Evolutionary conservation across 2,329 filamentous ascomycete species (phyloP).

Genomic region (Malbranchea cinnamomea): DNA sequence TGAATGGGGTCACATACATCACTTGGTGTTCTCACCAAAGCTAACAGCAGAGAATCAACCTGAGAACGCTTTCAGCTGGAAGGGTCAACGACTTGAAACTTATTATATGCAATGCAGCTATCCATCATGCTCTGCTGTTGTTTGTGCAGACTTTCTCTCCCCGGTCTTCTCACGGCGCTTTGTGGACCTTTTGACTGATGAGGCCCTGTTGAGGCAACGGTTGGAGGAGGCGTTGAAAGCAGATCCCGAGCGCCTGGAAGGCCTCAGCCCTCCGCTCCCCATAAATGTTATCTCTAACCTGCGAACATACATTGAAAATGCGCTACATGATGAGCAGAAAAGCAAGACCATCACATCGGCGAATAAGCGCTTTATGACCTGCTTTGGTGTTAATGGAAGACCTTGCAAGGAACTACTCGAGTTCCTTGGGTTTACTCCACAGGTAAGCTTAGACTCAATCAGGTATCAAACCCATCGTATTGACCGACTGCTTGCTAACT

Average conservation of each 20-base stretch:
- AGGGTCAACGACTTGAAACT: conserved; percentile 26
- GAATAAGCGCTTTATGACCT: conserved; percentile 50
- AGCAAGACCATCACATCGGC: conserved; percentile 40
- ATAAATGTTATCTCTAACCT: conserved; percentile 43
- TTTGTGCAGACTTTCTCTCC: conserved; percentile 36
- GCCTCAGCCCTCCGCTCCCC: conserved; percentile 35
- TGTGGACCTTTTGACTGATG: conserved; percentile 39
- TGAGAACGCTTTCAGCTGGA: conserved; percentile 9
- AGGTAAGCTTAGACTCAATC: conserved; percentile 21
- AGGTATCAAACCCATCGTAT: background rate
- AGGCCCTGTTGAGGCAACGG: conserved; percentile 35
- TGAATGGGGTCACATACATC: conserved; percentile 45
- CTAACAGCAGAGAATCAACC: conserved; percentile 14
- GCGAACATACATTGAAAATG: conserved; percentile 45
- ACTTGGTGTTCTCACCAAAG: conserved; percentile 35
- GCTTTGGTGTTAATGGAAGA: conserved; percentile 42
- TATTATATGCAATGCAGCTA: conserved; percentile 46
- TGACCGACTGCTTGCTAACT: background rate
- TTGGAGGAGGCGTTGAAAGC: conserved; percentile 37
- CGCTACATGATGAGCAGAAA: conserved; percentile 34
- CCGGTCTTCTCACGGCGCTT: conserved; percentile 37
- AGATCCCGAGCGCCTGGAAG: conserved; percentile 40
- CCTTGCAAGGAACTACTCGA: conserved; percentile 42
- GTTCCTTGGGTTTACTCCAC: conserved; percentile 40
- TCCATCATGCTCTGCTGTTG: conserved; percentile 36